phyloP scores from a whole-genome alignment of 1,284 basidiomycete genomes.

The Cystobasidium sp. region DNA sequence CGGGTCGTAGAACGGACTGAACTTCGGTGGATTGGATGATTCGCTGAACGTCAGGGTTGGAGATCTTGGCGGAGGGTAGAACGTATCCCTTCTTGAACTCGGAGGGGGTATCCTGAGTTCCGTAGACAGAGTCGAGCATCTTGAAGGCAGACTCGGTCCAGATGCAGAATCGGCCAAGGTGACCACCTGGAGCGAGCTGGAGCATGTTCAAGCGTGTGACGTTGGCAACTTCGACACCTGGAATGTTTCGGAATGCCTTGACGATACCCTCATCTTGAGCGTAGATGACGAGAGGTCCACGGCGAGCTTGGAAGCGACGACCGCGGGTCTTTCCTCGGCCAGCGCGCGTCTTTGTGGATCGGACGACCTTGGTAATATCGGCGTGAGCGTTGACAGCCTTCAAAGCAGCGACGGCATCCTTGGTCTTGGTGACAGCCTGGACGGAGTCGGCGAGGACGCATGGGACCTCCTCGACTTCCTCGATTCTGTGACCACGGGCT shows the following conservation, averaged over 20 bases:
- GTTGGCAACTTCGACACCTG: conserved; percentile 96
- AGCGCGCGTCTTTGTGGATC: conserved; percentile 94
- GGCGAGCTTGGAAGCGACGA: conserved; percentile 94
- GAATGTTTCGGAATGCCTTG: conserved; percentile 97
- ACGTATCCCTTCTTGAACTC: conserved; percentile 91
- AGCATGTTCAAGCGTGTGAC: conserved; percentile 95
- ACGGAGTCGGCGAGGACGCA: conserved; percentile 80
- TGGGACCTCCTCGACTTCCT: conserved; percentile 95
- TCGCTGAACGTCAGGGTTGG: conserved; percentile 92
- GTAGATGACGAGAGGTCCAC: conserved; percentile 97
- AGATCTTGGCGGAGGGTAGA: conserved; percentile 92
- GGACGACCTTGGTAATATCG: conserved; percentile 96
- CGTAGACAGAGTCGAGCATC: conserved; percentile 92
- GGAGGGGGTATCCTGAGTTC: conserved; percentile 83
- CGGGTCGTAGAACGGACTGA: conserved; percentile 85
- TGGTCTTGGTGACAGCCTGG: conserved; percentile 94
- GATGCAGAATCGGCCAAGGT: conserved; percentile 98
- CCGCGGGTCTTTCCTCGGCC: conserved; percentile 98
- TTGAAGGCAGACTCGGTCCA: conserved; percentile 97
- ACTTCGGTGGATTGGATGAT: conserved; percentile 98
- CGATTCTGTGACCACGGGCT: conserved; percentile 98
- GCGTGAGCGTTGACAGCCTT: conserved; percentile 87
- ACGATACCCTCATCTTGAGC: conserved; percentile 97
- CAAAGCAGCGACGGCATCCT: conserved; percentile 93
- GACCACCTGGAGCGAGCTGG: conserved; percentile 98